A percentile compares a stretch with the other conserved stretches of the same genome.
Conservation (phyloP, 495 filamentous ascomycete species). For the Penicillium goetzii region DNA sequence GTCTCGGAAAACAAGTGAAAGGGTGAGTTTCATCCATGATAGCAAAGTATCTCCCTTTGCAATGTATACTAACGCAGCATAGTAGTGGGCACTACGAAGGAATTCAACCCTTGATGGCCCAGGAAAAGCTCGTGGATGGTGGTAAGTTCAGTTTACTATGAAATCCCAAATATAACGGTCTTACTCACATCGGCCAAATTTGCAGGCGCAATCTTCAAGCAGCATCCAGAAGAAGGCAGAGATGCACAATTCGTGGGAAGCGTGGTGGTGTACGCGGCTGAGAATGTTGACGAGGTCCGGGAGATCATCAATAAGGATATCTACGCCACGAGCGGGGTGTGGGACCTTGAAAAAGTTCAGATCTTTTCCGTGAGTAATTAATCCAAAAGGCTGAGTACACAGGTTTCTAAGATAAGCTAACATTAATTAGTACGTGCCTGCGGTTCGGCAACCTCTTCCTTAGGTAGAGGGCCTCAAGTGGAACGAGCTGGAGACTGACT, state of each 20-base stretch:
- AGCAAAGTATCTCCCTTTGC: background rate
- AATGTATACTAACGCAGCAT: background rate
- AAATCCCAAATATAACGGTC: background rate
- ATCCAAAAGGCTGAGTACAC: background rate
- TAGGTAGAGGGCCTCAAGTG: background rate
- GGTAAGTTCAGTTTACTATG: constrained; percentile 18
- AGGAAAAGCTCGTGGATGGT: constrained; percentile 30
- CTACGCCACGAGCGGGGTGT: constrained; percentile 69
- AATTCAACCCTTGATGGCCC: constrained; percentile 26
- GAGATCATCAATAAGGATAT: constrained; percentile 66
- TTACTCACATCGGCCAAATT: background rate
- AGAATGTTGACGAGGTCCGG: constrained; percentile 67
- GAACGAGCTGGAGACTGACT: background rate
- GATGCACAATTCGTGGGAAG: constrained; percentile 64
- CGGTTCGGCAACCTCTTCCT: constrained; percentile 5
- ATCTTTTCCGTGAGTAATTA: constrained; percentile 39
- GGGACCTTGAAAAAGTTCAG: constrained; percentile 75
- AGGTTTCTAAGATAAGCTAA: background rate
- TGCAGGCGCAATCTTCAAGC: constrained; percentile 65
- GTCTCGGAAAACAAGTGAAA: constrained; percentile 21
- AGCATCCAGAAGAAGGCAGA: constrained; percentile 59
- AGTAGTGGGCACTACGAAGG: constrained; percentile 24
- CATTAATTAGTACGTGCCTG: constrained; percentile 2
- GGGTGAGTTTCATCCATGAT: constrained; percentile 7
- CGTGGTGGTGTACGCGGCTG: constrained; percentile 62